Percentiles rank a stretch among this genome's conserved stretches.
phyloP scores from a whole-genome alignment of 768 basidiomycete genomes.

The Lentinula edodes region DNA sequence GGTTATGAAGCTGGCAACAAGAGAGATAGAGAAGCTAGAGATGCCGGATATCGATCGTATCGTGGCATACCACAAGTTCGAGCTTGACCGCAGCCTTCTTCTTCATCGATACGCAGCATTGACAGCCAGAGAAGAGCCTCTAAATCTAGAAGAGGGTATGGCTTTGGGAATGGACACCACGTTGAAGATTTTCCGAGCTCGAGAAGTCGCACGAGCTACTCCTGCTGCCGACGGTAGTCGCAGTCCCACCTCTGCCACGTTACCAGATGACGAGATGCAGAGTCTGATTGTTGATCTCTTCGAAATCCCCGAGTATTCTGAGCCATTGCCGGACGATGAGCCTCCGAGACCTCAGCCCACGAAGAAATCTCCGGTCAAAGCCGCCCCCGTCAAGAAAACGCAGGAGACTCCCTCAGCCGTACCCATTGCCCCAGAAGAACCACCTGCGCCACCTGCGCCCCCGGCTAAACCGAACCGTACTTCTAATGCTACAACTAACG shows the following conservation, averaged over 20 bases:
- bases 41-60: slow-evolving; percentile 49
- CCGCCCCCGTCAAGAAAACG: not conserved
- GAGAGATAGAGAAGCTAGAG: slow-evolving; percentile 46
- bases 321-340: slow-evolving; percentile 1
- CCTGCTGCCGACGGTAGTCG: slow-evolving; percentile 10
- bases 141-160: slow-evolving; percentile 51
- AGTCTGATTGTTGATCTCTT: slow-evolving; percentile 4
- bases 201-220: slow-evolving; percentile 39
- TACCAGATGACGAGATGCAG: slow-evolving; percentile 5
- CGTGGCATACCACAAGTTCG: slow-evolving; percentile 46
- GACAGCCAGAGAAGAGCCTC: slow-evolving; percentile 42
- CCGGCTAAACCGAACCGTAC: not conserved
- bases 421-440: not conserved
- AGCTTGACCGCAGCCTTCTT: slow-evolving; percentile 41
- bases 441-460: not conserved
- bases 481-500: not conserved
- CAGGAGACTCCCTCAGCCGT: not conserved
- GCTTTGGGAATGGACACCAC: slow-evolving; percentile 49
- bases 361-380: not conserved
- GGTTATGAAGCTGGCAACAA: slow-evolving; percentile 51
- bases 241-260: not conserved
- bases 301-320: not conserved
- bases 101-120: slow-evolving; percentile 52
- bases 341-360: not conserved
- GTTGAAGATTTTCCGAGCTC: slow-evolving; percentile 39